phyloP scores from a whole-genome alignment of 345 rosid species.

The Syzygium oleosum region DNA sequence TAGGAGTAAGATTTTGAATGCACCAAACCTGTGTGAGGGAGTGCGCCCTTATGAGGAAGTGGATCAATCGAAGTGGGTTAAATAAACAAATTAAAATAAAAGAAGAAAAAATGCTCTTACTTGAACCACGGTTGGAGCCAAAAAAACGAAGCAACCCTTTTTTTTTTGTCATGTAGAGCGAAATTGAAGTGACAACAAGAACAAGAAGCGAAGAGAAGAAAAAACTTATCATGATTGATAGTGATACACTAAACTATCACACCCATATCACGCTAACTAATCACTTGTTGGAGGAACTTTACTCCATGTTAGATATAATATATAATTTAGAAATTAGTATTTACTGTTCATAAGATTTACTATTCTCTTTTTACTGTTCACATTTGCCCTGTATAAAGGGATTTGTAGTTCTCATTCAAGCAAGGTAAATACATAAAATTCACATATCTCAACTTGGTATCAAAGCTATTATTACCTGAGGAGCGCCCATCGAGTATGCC shows the following conservation, averaged over 20 bases:
- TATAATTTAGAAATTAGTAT: no score
- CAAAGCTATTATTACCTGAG: no score
- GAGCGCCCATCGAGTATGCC: no score
- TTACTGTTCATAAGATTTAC: no score
- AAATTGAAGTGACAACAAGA: neutral
- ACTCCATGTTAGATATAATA: no score
- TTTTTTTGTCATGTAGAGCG: neutral
- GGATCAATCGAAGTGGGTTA: neutral
- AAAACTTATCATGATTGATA: neutral
- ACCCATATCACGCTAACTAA: neutral
- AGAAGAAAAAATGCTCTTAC: neutral
- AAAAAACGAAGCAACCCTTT: neutral
- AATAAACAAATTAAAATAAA: neutral
- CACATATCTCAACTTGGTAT: no score
- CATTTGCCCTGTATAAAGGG: no score
- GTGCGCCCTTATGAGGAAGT: neutral
- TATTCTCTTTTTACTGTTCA: no score
- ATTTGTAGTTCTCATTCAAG: no score
- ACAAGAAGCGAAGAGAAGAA: neutral
- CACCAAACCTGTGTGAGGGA: accelerated
- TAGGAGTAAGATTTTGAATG: neutral
- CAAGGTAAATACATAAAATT: no score
- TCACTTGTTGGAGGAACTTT: neutral
- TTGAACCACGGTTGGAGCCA: neutral
- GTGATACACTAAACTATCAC: neutral